Percentiles rank a stretch among this genome's conserved stretches.
These are phyloP conservation scores for Myriangium duriaei DNA, from an alignment of 2,329 filamentous ascomycete genomes.

Conservation along the genomic window DNA sequence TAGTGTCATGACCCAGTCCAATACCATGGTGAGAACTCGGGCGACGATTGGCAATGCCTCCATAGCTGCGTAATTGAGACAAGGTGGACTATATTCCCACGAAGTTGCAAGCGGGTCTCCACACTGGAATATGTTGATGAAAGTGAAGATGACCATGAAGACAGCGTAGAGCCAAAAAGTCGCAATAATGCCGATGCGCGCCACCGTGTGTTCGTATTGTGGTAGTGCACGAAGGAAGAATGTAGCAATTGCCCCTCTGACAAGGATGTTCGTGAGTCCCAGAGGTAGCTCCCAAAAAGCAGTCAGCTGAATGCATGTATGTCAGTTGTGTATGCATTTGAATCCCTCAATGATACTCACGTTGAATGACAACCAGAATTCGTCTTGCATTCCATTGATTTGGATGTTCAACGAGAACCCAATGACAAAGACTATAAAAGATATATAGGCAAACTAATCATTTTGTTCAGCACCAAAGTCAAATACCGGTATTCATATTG, in stretches of 20 bases:
- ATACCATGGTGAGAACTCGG: background rate
- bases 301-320: no score
- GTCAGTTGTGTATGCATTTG: no score
- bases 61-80: background rate
- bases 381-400: background rate
- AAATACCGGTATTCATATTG: no score
- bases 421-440: background rate
- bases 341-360: background rate
- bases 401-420: background rate
- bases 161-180: conserved; percentile 2
- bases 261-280: conserved; percentile 1
- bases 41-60: background rate
- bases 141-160: conserved; percentile 7
- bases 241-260: conserved; percentile 6
- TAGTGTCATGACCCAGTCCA: conserved; percentile 6
- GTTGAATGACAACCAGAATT: background rate
- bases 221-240: conserved; percentile 8
- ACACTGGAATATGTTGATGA: conserved; percentile 9
- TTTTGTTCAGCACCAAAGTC: background rate
- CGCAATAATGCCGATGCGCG: conserved; percentile 4
- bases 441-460: background rate
- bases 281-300: background rate
- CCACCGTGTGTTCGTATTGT: conserved; percentile 2
- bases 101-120: conserved; percentile 2
- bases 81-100: background rate